Percentiles rank a stretch among this genome's conserved stretches.
These are phyloP conservation scores for Penicillium griseofulvum DNA, from an alignment of 2,329 filamentous ascomycete genomes.

Conservation along the genomic window DNA sequence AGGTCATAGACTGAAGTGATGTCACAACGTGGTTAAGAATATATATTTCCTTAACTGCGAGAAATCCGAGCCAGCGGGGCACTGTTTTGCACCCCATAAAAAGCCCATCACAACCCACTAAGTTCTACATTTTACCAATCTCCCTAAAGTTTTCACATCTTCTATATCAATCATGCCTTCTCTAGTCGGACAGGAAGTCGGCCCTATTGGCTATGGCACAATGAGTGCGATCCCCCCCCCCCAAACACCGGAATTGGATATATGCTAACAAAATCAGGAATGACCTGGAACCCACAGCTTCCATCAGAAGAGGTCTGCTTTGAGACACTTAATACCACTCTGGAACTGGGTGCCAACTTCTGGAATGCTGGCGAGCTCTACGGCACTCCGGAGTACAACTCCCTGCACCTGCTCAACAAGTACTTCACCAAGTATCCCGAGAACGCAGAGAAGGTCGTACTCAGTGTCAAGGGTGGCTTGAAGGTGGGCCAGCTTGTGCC, in stretches of 20 bases:
- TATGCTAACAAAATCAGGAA: constrained; percentile 24
- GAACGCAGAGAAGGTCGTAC: constrained; percentile 60
- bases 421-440: constrained; percentile 66
- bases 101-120: neutral
- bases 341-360: constrained; percentile 48
- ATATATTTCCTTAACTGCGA: neutral
- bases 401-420: constrained; percentile 56
- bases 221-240: constrained; percentile 46
- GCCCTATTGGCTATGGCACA: constrained; percentile 54
- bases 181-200: constrained; percentile 40
- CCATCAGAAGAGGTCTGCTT: constrained; percentile 40
- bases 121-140: neutral
- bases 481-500: constrained; percentile 38
- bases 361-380: constrained; percentile 69
- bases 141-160: neutral
- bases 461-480: constrained; percentile 61
- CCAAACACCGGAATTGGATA: constrained; percentile 1
- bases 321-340: constrained; percentile 55
- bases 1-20: no score
- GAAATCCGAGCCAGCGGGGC: neutral
- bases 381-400: constrained; percentile 58
- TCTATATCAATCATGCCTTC: constrained; percentile 25
- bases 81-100: constrained; percentile 1
- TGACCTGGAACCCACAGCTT: constrained; percentile 34
- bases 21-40: neutral